Evolutionary conservation across 768 basidiomycete genomes (phyloP).

Genomic region (Termitomyces sp.): DNA sequence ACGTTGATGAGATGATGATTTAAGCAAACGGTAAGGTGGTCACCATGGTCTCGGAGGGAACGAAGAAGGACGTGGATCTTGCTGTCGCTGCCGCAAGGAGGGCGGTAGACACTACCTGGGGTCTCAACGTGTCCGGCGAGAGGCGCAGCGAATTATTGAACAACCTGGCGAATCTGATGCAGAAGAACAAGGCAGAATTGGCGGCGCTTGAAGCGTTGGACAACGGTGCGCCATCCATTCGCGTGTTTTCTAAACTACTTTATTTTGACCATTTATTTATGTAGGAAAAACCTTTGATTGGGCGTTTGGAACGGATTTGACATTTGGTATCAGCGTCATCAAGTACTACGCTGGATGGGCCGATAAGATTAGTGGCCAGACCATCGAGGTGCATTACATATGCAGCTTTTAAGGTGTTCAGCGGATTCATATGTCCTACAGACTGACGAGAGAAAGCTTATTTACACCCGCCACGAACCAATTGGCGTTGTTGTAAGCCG

Average conservation of each 20-base stretch:
- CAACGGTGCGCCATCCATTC: conserved; percentile 25
- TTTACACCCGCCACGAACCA: conserved; percentile 62
- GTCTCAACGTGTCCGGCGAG: conserved; percentile 39
- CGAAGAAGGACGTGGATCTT: conserved; percentile 65
- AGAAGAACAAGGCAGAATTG: conserved; percentile 40
- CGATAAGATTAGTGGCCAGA: conserved; percentile 51
- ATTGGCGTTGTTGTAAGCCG: conserved; percentile 39
- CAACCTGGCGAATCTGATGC: conserved; percentile 50
- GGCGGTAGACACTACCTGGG: conserved; percentile 36
- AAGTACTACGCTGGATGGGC: conserved; percentile 61
- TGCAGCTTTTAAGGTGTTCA: neutral
- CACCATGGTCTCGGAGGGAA: conserved; percentile 55
- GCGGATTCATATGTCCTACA: conserved; percentile 1
- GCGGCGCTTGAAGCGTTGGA: conserved; percentile 50
- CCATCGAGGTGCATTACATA: conserved; percentile 33
- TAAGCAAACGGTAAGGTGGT: conserved; percentile 63
- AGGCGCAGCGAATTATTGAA: conserved; percentile 37
- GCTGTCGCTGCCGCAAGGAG: conserved; percentile 66
- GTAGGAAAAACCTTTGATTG: conserved; percentile 27
- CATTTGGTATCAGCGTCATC: conserved; percentile 30
- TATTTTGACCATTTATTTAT: neutral
- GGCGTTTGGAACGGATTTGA: conserved; percentile 22
- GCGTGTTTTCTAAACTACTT: neutral
- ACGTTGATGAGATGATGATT: conserved; percentile 6
- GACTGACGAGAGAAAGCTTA: conserved; percentile 45